Percentiles rank a stretch among this genome's conserved stretches.
These are phyloP conservation scores for Fusarium citri DNA, from an alignment of 2,329 filamentous ascomycete species.

Conservation along the genomic window DNA sequence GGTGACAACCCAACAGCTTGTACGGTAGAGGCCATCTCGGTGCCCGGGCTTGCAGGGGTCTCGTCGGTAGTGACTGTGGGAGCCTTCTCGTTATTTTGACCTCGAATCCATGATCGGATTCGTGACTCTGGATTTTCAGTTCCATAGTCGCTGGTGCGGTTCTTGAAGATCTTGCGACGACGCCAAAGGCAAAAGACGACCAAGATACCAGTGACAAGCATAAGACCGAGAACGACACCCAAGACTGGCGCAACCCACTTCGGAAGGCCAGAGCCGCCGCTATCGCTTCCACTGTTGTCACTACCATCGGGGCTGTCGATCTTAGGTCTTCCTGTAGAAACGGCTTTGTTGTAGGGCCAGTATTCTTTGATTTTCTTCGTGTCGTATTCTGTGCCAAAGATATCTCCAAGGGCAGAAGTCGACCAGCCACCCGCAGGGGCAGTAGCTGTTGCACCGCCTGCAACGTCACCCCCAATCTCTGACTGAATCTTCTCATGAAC, in stretches of 20 bases:
- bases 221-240: constrained; percentile 69
- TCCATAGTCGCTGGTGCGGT: constrained; percentile 52
- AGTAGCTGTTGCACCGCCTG: constrained; percentile 77
- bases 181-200: constrained; percentile 66
- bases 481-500: constrained; percentile 73
- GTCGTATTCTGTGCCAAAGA: constrained; percentile 69
- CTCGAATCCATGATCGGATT: constrained; percentile 65
- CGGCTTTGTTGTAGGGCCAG: constrained; percentile 67
- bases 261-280: constrained; percentile 58
- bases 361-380: constrained; percentile 67
- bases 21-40: constrained; percentile 51
- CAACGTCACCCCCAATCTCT: constrained; percentile 74
- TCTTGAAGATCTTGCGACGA: constrained; percentile 58
- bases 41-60: constrained; percentile 54
- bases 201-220: constrained; percentile 64
- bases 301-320: constrained; percentile 25
- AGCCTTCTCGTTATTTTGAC: constrained; percentile 57
- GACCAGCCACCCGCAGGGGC: constrained; percentile 71
- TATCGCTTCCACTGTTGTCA: constrained; percentile 34
- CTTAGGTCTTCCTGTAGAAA: constrained; percentile 34
- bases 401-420: constrained; percentile 56
- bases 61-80: constrained; percentile 60
- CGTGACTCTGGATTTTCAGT: constrained; percentile 61
- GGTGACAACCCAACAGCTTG: constrained; percentile 20
- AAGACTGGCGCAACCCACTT: constrained; percentile 71